Conservation (phyloP, 2,329 filamentous ascomycete species). For the Fusarium hostae region DNA sequence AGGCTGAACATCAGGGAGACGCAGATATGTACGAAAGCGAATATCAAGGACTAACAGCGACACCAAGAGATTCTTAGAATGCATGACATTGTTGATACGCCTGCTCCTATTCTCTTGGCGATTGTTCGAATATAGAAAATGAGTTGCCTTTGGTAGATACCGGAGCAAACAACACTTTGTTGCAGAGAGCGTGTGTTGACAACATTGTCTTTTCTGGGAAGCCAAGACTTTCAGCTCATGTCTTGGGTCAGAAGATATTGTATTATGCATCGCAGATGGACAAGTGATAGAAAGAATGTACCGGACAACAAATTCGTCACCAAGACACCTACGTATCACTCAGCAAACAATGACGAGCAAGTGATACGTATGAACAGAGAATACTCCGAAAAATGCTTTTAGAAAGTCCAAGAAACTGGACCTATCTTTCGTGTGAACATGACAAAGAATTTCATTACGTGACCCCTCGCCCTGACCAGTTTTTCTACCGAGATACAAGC, state of each 20-base stretch:
- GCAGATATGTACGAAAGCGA: not conserved
- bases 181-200: not conserved
- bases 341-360: not conserved
- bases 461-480: conserved; percentile 48
- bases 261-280: not conserved
- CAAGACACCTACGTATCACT: too few relatives aligned
- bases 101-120: not conserved
- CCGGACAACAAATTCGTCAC: not conserved
- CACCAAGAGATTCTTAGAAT: not conserved
- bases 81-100: not conserved
- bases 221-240: not conserved
- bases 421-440: conserved; percentile 39
- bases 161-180: not conserved
- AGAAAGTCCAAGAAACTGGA: conserved; percentile 31
- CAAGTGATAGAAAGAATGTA: not conserved
- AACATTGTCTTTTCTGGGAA: too few relatives aligned
- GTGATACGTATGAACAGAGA: conserved; percentile 17
- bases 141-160: not conserved
- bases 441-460: conserved; percentile 50
- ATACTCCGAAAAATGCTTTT: conserved; percentile 39
- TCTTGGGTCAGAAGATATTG: too few relatives aligned
- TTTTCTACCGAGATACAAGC: conserved; percentile 50
- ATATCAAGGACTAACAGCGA: too few relatives aligned
- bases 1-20: not conserved
- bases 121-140: not conserved